Evolutionary conservation across 768 basidiomycete species (phyloP), one percentile per base, ranked within the genome.

Genomic region (Serpula lacrymans): DNA sequence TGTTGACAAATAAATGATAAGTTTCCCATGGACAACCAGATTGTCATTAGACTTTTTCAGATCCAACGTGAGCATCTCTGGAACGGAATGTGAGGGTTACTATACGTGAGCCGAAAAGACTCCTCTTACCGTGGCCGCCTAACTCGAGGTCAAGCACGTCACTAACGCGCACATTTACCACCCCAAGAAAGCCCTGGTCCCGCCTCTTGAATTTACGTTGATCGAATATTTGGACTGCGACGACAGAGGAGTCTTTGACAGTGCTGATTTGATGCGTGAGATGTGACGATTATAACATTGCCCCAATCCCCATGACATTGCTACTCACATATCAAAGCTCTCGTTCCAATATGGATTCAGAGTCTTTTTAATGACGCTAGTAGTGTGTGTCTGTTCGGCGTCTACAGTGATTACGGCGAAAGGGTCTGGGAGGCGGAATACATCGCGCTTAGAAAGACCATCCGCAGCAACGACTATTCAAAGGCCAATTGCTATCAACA

Each of bases 1-100:
- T 35, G 96, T 97, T 13, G 92, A 94, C 26, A 99, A 77, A 65
- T 95, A 93, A 50, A 98, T 80, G 62, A 97, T 94, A 50, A 99
- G 79, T 67, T 97, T 97, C 34, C 96, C 96, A 56, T 98, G 93
- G 3, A 99, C 96, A 34, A 93, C 88, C 20, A 96, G 80, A 59
- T 96, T 94, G 64, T 99, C 96, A 53, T 95, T 96, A n/a, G 94
- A 97, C 66, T 95, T 95, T 72, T 97, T 96, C 54, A 99, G 71
- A 58, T 98, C 96, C 50, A 94, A 63, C 1, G 95, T 97, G 36
- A 98, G 77, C 84, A 96, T 96, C 72, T 98, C 96, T 93, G 38
- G 14, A 8, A 58, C 38, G 50, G n/a, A n/a, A n/a, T n/a, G 29
- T 36, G 31, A 32, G 37, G 39, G 32, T 39, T 26, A 33, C 30